Evolutionary conservation across 306 rosid genomes (phyloP), one percentile per base, ranked within the genome.

Genomic region (Acacia confusa): DNA sequence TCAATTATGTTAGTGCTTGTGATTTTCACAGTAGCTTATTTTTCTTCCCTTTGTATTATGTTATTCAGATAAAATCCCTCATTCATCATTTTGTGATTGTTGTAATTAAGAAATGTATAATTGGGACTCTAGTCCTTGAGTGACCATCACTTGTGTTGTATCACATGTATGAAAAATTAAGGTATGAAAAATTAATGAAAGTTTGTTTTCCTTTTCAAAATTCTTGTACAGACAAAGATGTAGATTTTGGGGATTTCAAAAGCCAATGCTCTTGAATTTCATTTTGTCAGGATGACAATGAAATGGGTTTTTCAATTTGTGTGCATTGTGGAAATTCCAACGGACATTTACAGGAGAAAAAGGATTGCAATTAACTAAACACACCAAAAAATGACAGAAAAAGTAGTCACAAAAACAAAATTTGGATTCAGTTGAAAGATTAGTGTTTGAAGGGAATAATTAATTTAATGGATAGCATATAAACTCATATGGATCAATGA

Each of bases 1-100:
- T 4, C 74, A 69, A 64, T 27, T n/a, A 57, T n/a, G 14, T 70
- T 67, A 78, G 84, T 81, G 86, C 71, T 81, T 79, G 76, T 86
- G 79, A 67, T 76, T 78, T 79, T 81, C 70, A 55, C 57, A 13
- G 57, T 24, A 14, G 40, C 8, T 61, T 20, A 4, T 44, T 72
- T 76, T 11, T 28, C 34, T 10, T 58, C 17, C 36, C 57, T 41
- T 43, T 79, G 34, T 7, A 30, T 19, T 24, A 41, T 70, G 30
- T 36, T 76, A 34, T 71, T 24, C 47, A 64, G 72, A 66, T 55
- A 27, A 67, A 36, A 74, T 75, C 34, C 50, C 32, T 48, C 24
- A 38, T 36, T 70, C n/a, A 45, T 77, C 6, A 10, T 57, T 16
- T 20, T 66, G 47, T 63, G 86, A 63, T 52, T 67, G 52, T 52